Evolutionary conservation across 2,329 filamentous ascomycete genomes (phyloP), one percentile per base, ranked within the genome.

Genomic region (Pestalotiopsis sp.): DNA sequence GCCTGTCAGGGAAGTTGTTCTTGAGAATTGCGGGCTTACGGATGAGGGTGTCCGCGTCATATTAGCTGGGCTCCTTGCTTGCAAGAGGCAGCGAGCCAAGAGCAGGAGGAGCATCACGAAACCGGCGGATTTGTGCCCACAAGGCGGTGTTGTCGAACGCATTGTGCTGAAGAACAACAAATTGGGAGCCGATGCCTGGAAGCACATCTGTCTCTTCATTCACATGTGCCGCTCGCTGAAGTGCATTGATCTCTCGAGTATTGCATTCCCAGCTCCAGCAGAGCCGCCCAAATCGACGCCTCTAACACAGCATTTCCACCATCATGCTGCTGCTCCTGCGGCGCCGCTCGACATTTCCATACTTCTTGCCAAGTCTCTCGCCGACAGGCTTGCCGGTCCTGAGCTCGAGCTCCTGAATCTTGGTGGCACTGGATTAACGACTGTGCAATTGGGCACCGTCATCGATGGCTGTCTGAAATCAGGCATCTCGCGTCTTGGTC

Each of bases 141-240:
- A 88, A 65, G 88, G 89, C 62, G 94, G 94, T 17, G 90, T 97
- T 1, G 89, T 98, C 4, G 94, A 98, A 81, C 92, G 94, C 71
- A 82, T 99, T 6, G 92, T 94, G 1, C 81, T 99, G 57, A 97
- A 97, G 81, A 94, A 97, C 81, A 98, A 98, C 77, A 95, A 94
- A 75, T 91, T 98, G 69, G 92, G 94, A 0, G 85, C 86, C 0
- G 92, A 97, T 71, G 96, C 95, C 17, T 99, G 96, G 96, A 94
- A 92, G 75, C 90, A 98, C 77, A 90, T 98, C 68, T 92, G 92
- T 56, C 84, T 97, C 6, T 99, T 98, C 78, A 86, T 97, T 66
- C 94, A 97, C 80, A 91, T 98, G 84, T 97, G 94, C 74, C 91
- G 90, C 71, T 94, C 94, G 1, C 84, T 99, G 68, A 95, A 94